Base-by-base conservation (phyloP, 2,329 filamentous ascomycete genomes). In the Fusarium lateritium region DNA sequence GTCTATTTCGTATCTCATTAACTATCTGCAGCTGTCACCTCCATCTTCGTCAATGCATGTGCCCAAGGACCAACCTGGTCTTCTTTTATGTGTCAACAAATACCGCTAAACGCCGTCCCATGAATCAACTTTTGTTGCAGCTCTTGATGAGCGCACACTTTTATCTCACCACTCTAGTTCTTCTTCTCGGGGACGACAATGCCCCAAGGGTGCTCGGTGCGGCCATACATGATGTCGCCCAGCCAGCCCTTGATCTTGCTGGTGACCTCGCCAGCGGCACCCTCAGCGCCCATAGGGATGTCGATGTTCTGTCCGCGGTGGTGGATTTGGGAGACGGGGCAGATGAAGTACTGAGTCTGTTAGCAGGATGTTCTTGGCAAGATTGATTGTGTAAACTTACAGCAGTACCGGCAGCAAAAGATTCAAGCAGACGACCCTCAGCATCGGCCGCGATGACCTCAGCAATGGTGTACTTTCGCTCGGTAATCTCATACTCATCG, bases 341-440 rank as follows among this genome's bases (percentile, higher is more conserved):
- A 88, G 76, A 94, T 86, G 74, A 93, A 94, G 83, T 84, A 93
- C 88, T 92, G 34, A 0, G 11, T 1, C 53, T 14, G 63, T 78
- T 47, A 79, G 73, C 26, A 44, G 2, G 13, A 2, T 13, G 8
- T 36, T 21, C 13, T 42, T 7, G 9, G 9, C 6, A 3, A 1
- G 1, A 13, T 33, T 4, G 7, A 44, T 22, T n/a, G n/a, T 31
- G 22, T 8, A 52, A 69, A 87, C 89, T 84, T 84, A 92, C 90
- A 58, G 94, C 94, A 66, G 94, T 98, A 19, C 95, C 94, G 34
- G 92, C 89, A 9, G 92, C 93, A 76, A 98, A 98, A 2, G 93
- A 88, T 82, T 98, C 94, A 11, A 97, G 78, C 43, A 97, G 79
- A 4, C 94, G 85, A 4, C 92, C 94, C 76, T 97, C 93, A 43